Percentiles rank a stretch among this genome's conserved stretches.
These are phyloP conservation scores for Cyclotella cryptica DNA, from an alignment of 108 stramenopile species.

Conservation along the genomic window DNA sequence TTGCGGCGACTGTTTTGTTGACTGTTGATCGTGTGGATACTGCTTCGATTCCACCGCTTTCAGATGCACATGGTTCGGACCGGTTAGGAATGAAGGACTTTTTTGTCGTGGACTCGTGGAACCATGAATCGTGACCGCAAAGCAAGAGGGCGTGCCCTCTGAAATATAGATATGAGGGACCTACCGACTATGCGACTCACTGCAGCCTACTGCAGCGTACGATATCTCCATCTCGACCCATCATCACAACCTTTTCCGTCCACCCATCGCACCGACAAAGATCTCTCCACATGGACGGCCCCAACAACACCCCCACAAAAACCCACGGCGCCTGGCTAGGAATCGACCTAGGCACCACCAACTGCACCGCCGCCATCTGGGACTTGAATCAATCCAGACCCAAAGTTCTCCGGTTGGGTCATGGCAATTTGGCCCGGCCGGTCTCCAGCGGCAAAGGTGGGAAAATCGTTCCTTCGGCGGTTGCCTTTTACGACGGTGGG, in stretches of 20 bases:
- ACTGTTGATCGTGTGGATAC: too few relatives aligned
- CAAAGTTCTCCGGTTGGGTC: constrained; percentile 66
- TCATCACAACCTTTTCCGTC: neutral
- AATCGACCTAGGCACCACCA: constrained; percentile 87
- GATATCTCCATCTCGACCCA: too few relatives aligned
- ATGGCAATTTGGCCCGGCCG: constrained; percentile 34
- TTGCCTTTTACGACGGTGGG: constrained; percentile 38
- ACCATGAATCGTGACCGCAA: too few relatives aligned
- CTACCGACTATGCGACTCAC: too few relatives aligned
- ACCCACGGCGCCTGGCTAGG: constrained; percentile 74
- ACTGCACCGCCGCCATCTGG: constrained; percentile 82
- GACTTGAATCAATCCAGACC: constrained; percentile 69
- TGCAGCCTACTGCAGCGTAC: too few relatives aligned
- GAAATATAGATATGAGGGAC: too few relatives aligned
- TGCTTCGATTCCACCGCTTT: too few relatives aligned
- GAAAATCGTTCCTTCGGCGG: constrained; percentile 60
- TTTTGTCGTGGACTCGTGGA: too few relatives aligned
- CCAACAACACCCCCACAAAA: constrained; percentile 2
- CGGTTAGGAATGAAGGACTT: too few relatives aligned
- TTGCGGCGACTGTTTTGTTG: too few relatives aligned
- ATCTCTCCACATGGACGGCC: neutral
- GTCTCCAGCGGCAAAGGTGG: constrained; percentile 38
- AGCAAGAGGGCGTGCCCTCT: too few relatives aligned
- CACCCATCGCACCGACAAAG: neutral
- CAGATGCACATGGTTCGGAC: too few relatives aligned